Evolutionary conservation across 805 yeast species (phyloP), one percentile per base, ranked within the genome.

Genomic region (Schwanniomyces pseudopolymorphus): DNA sequence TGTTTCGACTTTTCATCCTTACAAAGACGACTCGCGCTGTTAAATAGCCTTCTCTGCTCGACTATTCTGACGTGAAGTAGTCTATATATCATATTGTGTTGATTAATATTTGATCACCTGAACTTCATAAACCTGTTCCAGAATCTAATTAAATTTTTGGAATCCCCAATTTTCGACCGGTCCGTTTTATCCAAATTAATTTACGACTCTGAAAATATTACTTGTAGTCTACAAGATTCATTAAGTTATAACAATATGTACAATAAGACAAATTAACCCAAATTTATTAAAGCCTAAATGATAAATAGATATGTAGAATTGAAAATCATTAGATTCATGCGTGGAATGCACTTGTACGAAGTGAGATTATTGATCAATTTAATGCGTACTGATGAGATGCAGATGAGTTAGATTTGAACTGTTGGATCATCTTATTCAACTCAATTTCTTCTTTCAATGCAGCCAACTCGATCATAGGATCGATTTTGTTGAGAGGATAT

Each of bases 361-460:
- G 35, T 31, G 20, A 7, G 2, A 4, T 3, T 13, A n/a, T 27
- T 2, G 9, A 31, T 31, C 20, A 31, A 31, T 31, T 31, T 14
- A 7, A 31, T 14, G 35, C 35, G 16, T 16, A 16, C 7, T 31
- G 35, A 17, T 31, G 16, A 3, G 20, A 31, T 31, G 35, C 35
- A 16, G 35, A 31, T 14, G 35, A 31, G 13, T 36, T 39, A 19
- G 48, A 33, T 24, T 47, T 35, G 25, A 51, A 44, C 45, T 41
- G 51, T 35, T 55, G 53, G 44, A 64, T 54, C 48, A 64, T 53
- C 39, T 53, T 55, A 43, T 65, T 65, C 49, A 68, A 62, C 47
- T 64, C 63, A 31, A 56, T 54, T 47, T 67, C 71, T 51, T 67
- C 74, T 25, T 63, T 64, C 36, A 59, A 52, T 9, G 74, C 74